phyloP scores from a whole-genome alignment of 345 rosid genomes.

The Dovyalis caffra region DNA sequence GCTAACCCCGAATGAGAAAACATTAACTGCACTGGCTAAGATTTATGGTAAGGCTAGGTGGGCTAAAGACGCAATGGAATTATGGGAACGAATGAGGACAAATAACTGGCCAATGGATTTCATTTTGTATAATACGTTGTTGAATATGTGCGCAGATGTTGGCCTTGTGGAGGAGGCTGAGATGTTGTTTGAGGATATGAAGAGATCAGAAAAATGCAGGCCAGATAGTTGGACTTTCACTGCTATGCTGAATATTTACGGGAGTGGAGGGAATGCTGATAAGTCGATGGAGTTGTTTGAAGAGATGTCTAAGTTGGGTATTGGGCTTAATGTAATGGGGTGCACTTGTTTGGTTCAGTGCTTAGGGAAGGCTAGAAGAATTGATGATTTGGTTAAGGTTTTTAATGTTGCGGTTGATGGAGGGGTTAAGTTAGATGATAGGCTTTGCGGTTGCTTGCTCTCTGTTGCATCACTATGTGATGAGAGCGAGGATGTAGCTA shows the following conservation, averaged over 20 bases:
- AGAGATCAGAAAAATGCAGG: slow-evolving; percentile 44
- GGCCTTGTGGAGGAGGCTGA: slow-evolving; percentile 87
- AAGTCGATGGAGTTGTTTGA: slow-evolving; percentile 69
- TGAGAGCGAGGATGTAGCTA: slow-evolving; percentile 44
- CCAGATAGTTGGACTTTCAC: slow-evolving; percentile 90
- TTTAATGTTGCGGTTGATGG: slow-evolving; percentile 42
- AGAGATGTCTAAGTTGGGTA: slow-evolving; percentile 54
- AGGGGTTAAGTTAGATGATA: slow-evolving; percentile 76
- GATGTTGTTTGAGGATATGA: slow-evolving; percentile 77
- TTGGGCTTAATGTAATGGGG: slow-evolving; percentile 84
- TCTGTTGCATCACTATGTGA: slow-evolving; percentile 73
- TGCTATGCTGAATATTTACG: slow-evolving; percentile 79
- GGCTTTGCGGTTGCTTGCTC: slow-evolving; percentile 83
- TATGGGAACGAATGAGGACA: slow-evolving; percentile 75
- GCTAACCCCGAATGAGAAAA: slow-evolving; percentile 70
- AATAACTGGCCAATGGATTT: slow-evolving; percentile 85
- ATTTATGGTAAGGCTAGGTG: slow-evolving; percentile 91
- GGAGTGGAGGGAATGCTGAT: slow-evolving; percentile 69
- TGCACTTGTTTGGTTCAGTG: slow-evolving; percentile 83
- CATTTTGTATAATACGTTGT: slow-evolving; percentile 74
- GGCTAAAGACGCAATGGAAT: slow-evolving; percentile 71
- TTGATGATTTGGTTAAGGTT: slow-evolving; percentile 63
- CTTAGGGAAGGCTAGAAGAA: slow-evolving; percentile 67
- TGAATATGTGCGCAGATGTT: slow-evolving; percentile 89
- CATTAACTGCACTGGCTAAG: slow-evolving; percentile 75